Base-by-base conservation (phyloP, 805 yeast species). In the Wickerhamiella bombiphila region DNA sequence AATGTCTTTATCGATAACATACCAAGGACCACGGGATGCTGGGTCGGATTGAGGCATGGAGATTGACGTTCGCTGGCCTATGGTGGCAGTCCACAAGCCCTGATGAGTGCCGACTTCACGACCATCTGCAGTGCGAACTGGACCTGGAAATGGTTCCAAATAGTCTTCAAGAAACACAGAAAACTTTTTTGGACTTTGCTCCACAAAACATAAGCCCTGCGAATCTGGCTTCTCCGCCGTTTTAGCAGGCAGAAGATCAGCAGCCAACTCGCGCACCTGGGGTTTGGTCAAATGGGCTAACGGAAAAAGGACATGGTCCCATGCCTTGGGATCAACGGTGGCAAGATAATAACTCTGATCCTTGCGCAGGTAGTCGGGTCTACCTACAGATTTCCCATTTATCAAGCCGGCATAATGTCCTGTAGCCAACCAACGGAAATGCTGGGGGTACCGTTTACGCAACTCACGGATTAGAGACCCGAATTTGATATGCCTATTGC, bases 51-150 rank as follows among this genome's bases (percentile, higher is more conserved):
- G 97, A 0, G 96, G 96, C 80, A 88, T 70, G 0, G 82, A 68
- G 2, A 85, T 58, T 3, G 86, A 74, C 14, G 77, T 68, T 44
- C 76, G 71, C 58, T 91, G 97, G 0, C 98, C 98, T 17, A 88
- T 73, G 0, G 98, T 91, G n/a, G 82, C 88, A 34, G 80, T 74
- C 97, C 97, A 91, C 7, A 91, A 54, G 0, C 98, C 98, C 20
- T 68, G 60, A 56, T 91, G 98, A 34, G 56, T 49, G 0, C 95
- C 97, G 72, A 91, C 83, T 0, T 72, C 64, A 37, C 59, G 61
- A 3, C 93, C 93, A 39, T 72, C 78, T 40, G 68, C 72, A 0
- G 86, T 78, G n/a, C 82, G 65, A 6, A 91, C 72, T 42, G 80
- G 68, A 0, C 97, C 98, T 1, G 83, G 83, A 5, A 65, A 64